Conservation (phyloP, 1,139 yeast genomes). For the Saccharomycopsis crataegensis region DNA sequence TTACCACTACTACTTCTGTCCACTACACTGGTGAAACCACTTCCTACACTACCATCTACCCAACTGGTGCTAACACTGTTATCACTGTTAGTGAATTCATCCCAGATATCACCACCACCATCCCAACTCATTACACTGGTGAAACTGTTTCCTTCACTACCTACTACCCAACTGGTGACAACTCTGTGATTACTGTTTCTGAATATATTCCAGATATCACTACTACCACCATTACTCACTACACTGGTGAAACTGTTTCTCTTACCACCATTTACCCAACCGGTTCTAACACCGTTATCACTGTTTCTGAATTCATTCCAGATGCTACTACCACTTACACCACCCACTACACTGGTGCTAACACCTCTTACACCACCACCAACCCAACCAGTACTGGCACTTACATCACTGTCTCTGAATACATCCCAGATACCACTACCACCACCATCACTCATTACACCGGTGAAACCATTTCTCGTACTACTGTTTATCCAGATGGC, state of each 20-base stretch:
- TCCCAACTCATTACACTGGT: neutral
- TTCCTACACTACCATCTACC: neutral
- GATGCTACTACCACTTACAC: slow-evolving; percentile 6
- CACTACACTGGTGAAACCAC: slow-evolving; percentile 8
- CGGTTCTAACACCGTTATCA: neutral
- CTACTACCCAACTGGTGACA: neutral
- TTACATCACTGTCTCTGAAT: slow-evolving; percentile 1
- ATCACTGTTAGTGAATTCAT: neutral
- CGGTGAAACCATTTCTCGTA: slow-evolving; percentile 1
- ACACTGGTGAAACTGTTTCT: neutral
- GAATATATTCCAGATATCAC: neutral
- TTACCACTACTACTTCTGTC: slow-evolving; percentile 7
- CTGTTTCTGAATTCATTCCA: slow-evolving; percentile 3
- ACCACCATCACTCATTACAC: neutral
- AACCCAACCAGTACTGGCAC: neutral
- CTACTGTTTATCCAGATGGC: slow-evolving; percentile 4
- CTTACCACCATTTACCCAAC: neutral
- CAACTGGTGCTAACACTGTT: slow-evolving; percentile 3
- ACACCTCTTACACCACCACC: slow-evolving; percentile 3
- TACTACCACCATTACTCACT: neutral
- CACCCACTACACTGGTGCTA: slow-evolving; percentile 6
- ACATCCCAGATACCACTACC: slow-evolving; percentile 3
- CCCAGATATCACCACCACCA: neutral
- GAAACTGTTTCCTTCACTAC: neutral
- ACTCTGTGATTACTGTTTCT: neutral